Conservation (phyloP, 345 rosid genomes). For the Eucalyptus sp. region DNA sequence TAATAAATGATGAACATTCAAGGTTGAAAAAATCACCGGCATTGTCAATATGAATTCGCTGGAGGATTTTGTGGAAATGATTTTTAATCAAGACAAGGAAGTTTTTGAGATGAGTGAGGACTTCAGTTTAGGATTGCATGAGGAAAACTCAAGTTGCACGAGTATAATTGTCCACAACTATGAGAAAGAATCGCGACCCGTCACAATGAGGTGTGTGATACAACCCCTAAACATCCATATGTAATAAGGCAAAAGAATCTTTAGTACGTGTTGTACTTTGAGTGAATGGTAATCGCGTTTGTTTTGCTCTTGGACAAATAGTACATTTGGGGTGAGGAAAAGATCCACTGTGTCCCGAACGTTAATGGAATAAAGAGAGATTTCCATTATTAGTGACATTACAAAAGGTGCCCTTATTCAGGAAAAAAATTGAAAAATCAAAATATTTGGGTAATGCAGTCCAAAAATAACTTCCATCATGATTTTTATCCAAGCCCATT, state of each 20-base stretch:
- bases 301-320: not conserved
- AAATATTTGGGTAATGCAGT: not conserved
- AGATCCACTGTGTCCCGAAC: rapidly evolving
- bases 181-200: not conserved
- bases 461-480: too few species aligned
- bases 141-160: not conserved
- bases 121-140: not conserved
- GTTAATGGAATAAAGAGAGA: not conserved
- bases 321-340: not conserved
- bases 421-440: not conserved
- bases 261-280: not conserved
- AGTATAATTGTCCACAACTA: not conserved
- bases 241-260: not conserved
- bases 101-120: not conserved
- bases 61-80: not conserved
- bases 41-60: not conserved
- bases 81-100: too few species aligned
- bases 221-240: not conserved
- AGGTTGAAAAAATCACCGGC: not conserved
- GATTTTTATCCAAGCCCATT: not conserved
- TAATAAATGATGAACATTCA: not conserved
- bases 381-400: not conserved
- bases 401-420: not conserved
- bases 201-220: not conserved
- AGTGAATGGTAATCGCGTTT: not conserved